Conservation (phyloP, 2,329 filamentous ascomycete species). For the Exophiala aquamarina region DNA sequence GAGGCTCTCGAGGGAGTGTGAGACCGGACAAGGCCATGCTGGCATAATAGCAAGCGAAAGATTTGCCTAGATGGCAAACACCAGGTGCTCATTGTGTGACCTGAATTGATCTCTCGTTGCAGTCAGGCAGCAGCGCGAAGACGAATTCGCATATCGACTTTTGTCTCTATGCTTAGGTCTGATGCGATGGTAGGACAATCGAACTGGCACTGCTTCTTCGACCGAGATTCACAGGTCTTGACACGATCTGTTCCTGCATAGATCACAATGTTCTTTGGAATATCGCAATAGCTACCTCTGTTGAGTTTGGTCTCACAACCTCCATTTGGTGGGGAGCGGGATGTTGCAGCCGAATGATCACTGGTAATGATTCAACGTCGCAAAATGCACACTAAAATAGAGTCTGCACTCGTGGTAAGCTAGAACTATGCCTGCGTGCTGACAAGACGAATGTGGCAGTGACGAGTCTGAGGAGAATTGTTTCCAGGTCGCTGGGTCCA, state of each 20-base stretch:
- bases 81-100: slow-evolving; percentile 16
- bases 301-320: background rate
- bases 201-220: too few species aligned
- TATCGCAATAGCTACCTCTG: background rate
- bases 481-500: too few species aligned
- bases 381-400: slow-evolving; percentile 1
- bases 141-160: slow-evolving; percentile 10
- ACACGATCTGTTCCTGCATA: too few species aligned
- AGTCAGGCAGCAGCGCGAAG: slow-evolving; percentile 4
- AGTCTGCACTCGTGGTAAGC: too few species aligned
- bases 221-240: too few species aligned
- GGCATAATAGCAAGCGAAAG: slow-evolving; percentile 11
- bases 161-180: background rate
- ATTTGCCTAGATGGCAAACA: slow-evolving; percentile 20
- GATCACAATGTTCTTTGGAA: background rate
- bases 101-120: slow-evolving; percentile 2
- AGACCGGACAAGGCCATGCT: too few species aligned
- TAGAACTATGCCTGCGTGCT: too few species aligned
- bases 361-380: slow-evolving; percentile 19
- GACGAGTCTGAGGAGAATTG: too few species aligned
- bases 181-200: too few species aligned
- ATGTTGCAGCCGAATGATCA: slow-evolving; percentile 13
- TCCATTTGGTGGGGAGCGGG: slow-evolving; percentile 14
- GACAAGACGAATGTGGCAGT: too few species aligned
- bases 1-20: too few species aligned